Evolutionary conservation across 805 yeast genomes (phyloP), one percentile per base, ranked within the genome.

Genomic region (Starmera pachycereana): DNA sequence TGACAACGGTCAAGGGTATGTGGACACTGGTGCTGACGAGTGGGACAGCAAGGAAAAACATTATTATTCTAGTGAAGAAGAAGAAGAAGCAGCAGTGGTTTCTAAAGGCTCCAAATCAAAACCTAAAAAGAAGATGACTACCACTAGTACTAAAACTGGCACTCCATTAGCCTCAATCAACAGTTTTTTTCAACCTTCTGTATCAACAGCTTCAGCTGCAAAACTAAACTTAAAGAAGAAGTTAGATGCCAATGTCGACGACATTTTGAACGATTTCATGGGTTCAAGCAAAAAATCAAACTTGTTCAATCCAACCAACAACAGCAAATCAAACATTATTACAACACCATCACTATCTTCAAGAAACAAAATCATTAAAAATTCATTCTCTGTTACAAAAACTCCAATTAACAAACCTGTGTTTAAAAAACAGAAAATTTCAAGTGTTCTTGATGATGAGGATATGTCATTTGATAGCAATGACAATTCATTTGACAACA

Each of bases 1-100:
- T 57, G 97, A 90, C 57, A 78, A 83, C 49, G 96, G 96, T 28
- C 82, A 81, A 47, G 97, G 97, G 0, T 90, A 90, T 54, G 89
- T 87, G 2, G 97, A 92, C 51, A 83, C 83, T 34, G 98, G 98
- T 42, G 84, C 72, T 8, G 94, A 90, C 51, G 95, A 87, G 44
- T 87, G 95, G 89, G 94, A 79, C 43, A 69, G 66, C 32, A 60
- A 66, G 29, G 56, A 66, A 40, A 65, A 68, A 40, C 73, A 71
- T 34, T 62, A 68, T 39, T 74, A 72, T 51, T 71, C 70, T 44
- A 72, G 76, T n/a, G 81, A 75, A 33, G 82, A 74, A 29, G 76
- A 71, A 16, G 69, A 63, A 4, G 56, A 39, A 3, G 50, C 36
- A 48, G 9, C 27, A 7, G 27, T 6, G 9, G 9, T 7, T 22